These are phyloP conservation scores for Sclerotinia minor DNA, from an alignment of 2,329 filamentous ascomycete genomes.

Conservation along the genomic window DNA sequence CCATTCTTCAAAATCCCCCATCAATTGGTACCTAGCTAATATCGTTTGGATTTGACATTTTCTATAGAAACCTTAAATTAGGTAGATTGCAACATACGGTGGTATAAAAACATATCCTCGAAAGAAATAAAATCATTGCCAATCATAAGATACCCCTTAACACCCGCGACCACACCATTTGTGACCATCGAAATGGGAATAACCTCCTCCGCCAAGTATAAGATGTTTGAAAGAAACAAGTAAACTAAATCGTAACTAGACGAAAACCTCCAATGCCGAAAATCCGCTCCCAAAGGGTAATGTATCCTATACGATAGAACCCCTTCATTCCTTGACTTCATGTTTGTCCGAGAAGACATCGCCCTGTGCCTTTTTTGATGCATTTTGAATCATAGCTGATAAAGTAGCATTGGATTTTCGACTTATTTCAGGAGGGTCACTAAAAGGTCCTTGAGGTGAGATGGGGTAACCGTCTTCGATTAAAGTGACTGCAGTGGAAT, in stretches of 20 bases:
- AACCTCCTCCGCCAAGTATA: background rate
- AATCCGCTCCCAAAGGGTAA: background rate
- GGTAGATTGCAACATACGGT: background rate
- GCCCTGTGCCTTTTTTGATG: slow-evolving; percentile 42
- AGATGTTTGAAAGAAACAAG: slow-evolving; percentile 2
- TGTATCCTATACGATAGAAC: background rate
- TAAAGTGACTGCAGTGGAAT: slow-evolving; percentile 51
- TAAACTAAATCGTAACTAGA: slow-evolving; percentile 22
- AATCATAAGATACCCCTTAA: slow-evolving; percentile 12
- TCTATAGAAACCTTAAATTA: slow-evolving; percentile 1
- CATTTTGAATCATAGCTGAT: slow-evolving; percentile 57
- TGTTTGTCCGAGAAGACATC: slow-evolving; percentile 62
- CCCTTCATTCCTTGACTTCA: slow-evolving; percentile 50
- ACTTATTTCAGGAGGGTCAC: slow-evolving; percentile 50
- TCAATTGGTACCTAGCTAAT: background rate
- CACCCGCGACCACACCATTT: background rate
- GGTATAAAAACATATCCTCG: background rate
- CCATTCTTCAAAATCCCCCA: background rate
- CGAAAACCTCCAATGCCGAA: slow-evolving; percentile 1
- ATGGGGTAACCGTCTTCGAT: slow-evolving; percentile 53
- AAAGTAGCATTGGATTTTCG: slow-evolving; percentile 50
- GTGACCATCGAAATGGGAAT: slow-evolving; percentile 17
- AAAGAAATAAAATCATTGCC: slow-evolving; percentile 6
- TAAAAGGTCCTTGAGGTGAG: slow-evolving; percentile 59
- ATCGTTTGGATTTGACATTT: slow-evolving; percentile 7